Evolutionary conservation across 345 rosid species (phyloP).

Genomic region (Gossypium herbaceum): DNA sequence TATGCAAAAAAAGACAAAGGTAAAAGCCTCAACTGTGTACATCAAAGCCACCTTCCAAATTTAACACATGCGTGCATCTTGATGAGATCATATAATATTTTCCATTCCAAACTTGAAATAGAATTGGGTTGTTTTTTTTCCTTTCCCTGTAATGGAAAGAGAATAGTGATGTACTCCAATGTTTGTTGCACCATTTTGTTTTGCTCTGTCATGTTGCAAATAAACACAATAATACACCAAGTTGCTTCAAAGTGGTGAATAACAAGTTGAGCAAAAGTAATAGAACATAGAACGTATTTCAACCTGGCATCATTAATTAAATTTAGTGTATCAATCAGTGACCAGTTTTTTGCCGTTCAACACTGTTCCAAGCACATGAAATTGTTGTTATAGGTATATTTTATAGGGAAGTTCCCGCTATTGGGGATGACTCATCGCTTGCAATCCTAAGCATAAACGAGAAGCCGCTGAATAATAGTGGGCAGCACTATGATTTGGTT

Average conservation of each 20-base stretch:
- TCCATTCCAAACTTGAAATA: no score
- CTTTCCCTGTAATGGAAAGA: neutral
- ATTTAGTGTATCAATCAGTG: neutral
- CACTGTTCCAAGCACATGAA: constrained; percentile 4
- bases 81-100: no score
- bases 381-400: neutral
- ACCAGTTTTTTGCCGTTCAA: neutral
- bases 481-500: neutral
- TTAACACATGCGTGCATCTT: no score
- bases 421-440: constrained; percentile 7
- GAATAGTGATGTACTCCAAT: neutral
- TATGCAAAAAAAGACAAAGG: no score
- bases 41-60: no score
- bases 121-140: no score
- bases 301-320: neutral
- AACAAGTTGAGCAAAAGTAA: neutral
- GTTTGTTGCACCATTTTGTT: no score
- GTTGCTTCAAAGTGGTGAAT: neutral
- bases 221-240: neutral
- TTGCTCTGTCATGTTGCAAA: no score
- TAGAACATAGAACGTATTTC: neutral
- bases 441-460: neutral
- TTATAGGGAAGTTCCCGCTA: neutral
- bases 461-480: constrained; percentile 1
- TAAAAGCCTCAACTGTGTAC: no score